phyloP scores from a whole-genome alignment of 345 rosid genomes.

The Sonneratia alba region DNA sequence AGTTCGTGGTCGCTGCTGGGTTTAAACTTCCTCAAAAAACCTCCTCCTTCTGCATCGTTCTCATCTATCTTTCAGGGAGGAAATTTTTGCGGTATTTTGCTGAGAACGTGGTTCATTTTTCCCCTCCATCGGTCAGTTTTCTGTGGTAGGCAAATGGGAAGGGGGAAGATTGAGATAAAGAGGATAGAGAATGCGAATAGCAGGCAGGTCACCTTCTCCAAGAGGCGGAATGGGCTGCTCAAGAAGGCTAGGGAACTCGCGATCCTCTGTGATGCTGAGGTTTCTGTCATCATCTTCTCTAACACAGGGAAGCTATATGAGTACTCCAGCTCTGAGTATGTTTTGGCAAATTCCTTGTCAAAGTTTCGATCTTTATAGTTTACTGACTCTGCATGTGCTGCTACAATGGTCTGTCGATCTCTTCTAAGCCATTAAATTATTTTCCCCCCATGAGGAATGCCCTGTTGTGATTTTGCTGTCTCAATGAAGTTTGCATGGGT shows the following conservation, averaged over 20 bases:
- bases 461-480: neutral
- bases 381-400: conserved; percentile 5
- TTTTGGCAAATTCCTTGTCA: neutral
- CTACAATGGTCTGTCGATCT: neutral
- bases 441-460: neutral
- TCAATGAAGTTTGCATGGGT: neutral
- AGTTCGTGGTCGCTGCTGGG: neutral
- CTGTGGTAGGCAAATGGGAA: conserved; percentile 42
- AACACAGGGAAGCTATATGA: conserved; percentile 88
- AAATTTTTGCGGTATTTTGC: neutral
- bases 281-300: conserved; percentile 87
- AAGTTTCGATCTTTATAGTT: neutral
- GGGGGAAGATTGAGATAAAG: conserved; percentile 92
- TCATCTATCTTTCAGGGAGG: neutral
- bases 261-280: conserved; percentile 87
- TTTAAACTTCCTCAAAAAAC: neutral
- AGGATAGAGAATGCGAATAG: conserved; percentile 90
- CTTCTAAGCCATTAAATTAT: no score
- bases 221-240: conserved; percentile 82
- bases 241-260: conserved; percentile 87
- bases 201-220: conserved; percentile 95
- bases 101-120: neutral
- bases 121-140: neutral
- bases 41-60: neutral
- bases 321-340: conserved; percentile 71